Evolutionary conservation across 208 protist species (phyloP), one percentile per base, ranked within the genome.

Genomic region (Trypanosoma melophagium): DNA sequence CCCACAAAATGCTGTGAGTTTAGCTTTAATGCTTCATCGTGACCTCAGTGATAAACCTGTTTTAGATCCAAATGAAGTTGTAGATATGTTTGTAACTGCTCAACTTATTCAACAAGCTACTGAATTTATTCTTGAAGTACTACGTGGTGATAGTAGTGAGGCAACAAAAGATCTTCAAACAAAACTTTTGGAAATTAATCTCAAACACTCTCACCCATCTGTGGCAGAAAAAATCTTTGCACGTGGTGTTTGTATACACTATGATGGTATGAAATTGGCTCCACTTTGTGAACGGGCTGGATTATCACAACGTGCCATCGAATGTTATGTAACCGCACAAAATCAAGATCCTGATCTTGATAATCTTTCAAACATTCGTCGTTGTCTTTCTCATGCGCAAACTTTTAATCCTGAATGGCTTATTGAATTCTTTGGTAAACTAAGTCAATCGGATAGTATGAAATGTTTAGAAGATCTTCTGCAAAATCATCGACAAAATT

Each of bases 171-270:
- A 93, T 35, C 88, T 99, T 7, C 99, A 99, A 86, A 99, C 99
- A 10, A 98, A 98, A 65, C 87, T 99, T 44, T 86, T 99, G 10
- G 98, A 99, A 84, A 99, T 99, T 68, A 99, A 99, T 80, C 80
- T 99, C n/a, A 93, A 98, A 74, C 91, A 95, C 63, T 98, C 95
- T 16, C 89, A 94, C 21, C 96, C 98, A 45, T 94, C 97, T 63
- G 97, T 99, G 8, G 97, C 98, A 5, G 98, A 99, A 76, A 97
- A 98, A 61, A 99, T 99, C 53, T 93, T 99, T 76, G 92, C 83
- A 9, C 92, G 98, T 60, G 90, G 96, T 58, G 92, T 98, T 64
- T 98, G 99, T 84, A 90, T 86, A 24, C 93, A 98, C 84, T 99
- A 99, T 83, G 98, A 99, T 82, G 80, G 84, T 41, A 78, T 84